phyloP scores from a whole-genome alignment of 805 yeast species.

The Pichia manshurica region DNA sequence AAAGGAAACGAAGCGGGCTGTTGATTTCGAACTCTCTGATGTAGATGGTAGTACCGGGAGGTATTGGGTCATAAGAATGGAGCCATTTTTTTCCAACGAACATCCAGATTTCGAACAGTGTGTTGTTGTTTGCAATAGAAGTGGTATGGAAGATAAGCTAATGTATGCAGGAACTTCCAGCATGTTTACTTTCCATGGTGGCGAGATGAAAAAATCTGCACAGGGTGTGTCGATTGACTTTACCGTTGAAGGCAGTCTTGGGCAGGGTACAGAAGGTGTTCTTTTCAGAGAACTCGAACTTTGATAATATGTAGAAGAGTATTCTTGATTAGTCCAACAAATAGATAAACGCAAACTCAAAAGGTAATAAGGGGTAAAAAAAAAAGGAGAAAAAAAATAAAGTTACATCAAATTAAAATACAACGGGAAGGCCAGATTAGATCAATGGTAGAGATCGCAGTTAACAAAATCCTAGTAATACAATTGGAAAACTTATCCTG shows the following conservation, averaged over 20 bases:
- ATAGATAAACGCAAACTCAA: too few relatives aligned
- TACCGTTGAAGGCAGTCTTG: slow-evolving; percentile 47
- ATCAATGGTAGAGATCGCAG: too few relatives aligned
- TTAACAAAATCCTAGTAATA: too few relatives aligned
- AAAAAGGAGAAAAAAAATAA: slow-evolving; percentile 2
- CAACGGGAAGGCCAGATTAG: neutral
- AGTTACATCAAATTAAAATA: slow-evolving; percentile 8
- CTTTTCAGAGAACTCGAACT: slow-evolving; percentile 53
- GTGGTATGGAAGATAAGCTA: slow-evolving; percentile 69
- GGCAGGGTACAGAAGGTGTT: slow-evolving; percentile 62
- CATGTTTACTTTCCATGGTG: slow-evolving; percentile 50
- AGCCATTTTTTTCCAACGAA: slow-evolving; percentile 22
- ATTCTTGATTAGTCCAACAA: neutral
- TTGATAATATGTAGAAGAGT: slow-evolving; percentile 1
- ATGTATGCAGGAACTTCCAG: slow-evolving; percentile 64
- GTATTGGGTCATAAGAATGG: slow-evolving; percentile 70
- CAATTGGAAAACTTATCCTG: too few relatives aligned
- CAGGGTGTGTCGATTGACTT: slow-evolving; percentile 36
- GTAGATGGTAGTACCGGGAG: slow-evolving; percentile 26
- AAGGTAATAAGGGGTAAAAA: neutral
- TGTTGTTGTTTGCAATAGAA: slow-evolving; percentile 62
- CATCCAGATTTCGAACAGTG: slow-evolving; percentile 18
- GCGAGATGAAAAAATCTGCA: slow-evolving; percentile 21
- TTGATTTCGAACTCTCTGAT: slow-evolving; percentile 11
- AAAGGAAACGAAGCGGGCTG: neutral